Percentiles rank a stretch among this genome's conserved stretches.
Conservation (phyloP, 352 stramenopile genomes). For the Pythium phragmiticola region DNA sequence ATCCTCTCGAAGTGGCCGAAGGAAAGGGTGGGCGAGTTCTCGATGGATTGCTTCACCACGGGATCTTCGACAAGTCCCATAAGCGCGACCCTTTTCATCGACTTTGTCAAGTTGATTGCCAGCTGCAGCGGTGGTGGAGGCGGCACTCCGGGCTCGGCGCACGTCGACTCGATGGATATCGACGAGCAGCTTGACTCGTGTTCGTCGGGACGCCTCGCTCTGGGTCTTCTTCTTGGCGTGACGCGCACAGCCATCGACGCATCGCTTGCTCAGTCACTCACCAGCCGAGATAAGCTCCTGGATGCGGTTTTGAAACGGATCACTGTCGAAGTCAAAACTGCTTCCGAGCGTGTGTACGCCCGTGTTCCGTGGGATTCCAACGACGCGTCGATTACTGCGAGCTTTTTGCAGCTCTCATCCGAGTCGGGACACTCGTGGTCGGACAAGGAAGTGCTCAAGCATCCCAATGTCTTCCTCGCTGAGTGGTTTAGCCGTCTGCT, state of each 20-base stretch:
- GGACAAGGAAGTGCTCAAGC: conserved; percentile 76
- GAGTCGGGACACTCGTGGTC: conserved; percentile 73
- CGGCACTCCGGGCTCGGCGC: background rate
- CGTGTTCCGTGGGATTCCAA: conserved; percentile 82
- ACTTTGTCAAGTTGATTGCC: conserved; percentile 85
- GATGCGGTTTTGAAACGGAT: conserved; percentile 59
- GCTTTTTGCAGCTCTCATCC: conserved; percentile 67
- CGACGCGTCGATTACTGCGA: conserved; percentile 66
- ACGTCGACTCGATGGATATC: conserved; percentile 25
- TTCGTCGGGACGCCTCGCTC: conserved; percentile 20
- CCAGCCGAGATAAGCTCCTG: conserved; percentile 32
- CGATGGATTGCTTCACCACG: conserved; percentile 38
- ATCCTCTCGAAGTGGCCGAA: conserved; percentile 78
- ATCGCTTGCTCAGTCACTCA: conserved; percentile 11
- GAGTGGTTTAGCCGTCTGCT: conserved; percentile 84
- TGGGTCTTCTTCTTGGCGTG: conserved; percentile 18
- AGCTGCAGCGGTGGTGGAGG: conserved; percentile 54
- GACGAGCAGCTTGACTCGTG: conserved; percentile 24
- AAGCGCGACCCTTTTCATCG: conserved; percentile 57
- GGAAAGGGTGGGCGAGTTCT: conserved; percentile 55
- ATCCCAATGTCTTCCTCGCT: conserved; percentile 85
- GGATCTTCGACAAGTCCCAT: conserved; percentile 3
- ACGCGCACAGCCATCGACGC: conserved; percentile 28
- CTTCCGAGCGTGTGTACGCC: conserved; percentile 76
- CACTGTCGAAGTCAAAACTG: conserved; percentile 56